Percentiles rank a stretch among this genome's conserved stretches.
Evolutionary conservation across 2,329 filamentous ascomycete species (phyloP).

Genomic region (Botrytis deweyae): DNA sequence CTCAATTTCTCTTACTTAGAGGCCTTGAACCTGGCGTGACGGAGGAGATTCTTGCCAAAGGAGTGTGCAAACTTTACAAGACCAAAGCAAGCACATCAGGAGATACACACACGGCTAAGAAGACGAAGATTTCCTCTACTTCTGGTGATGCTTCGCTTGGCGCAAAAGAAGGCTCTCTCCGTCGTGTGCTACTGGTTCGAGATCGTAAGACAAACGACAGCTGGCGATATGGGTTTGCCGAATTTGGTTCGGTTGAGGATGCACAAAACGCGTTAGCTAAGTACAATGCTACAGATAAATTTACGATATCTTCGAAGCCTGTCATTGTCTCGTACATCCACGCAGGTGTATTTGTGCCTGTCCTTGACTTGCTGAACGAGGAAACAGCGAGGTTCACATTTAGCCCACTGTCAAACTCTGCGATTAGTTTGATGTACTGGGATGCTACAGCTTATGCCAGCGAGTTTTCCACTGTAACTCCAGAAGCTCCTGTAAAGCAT

Average conservation of each 20-base stretch:
- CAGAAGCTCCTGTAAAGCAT: constrained; percentile 39
- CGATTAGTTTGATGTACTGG: constrained; percentile 71
- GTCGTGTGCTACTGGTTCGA: constrained; percentile 73
- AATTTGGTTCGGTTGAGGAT: constrained; percentile 75
- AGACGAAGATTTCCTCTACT: constrained; percentile 53
- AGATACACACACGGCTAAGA: constrained; percentile 38
- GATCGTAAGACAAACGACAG: constrained; percentile 70
- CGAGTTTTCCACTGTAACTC: constrained; percentile 56
- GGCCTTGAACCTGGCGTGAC: constrained; percentile 68
- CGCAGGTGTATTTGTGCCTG: constrained; percentile 79
- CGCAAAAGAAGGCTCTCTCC: constrained; percentile 70
- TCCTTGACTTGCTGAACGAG: constrained; percentile 56
- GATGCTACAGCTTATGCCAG: constrained; percentile 71
- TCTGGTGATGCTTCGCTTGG: constrained; percentile 53
- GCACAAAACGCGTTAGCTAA: constrained; percentile 72
- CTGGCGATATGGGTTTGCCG: constrained; percentile 80
- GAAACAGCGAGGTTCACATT: constrained; percentile 66
- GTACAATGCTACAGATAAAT: constrained; percentile 69
- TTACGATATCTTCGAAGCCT: constrained; percentile 73
- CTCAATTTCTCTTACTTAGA: constrained; percentile 74
- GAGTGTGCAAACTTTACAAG: constrained; percentile 72
- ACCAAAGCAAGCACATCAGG: constrained; percentile 44
- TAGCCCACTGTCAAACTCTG: constrained; percentile 65
- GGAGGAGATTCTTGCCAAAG: constrained; percentile 70
- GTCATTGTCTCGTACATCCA: constrained; percentile 75